Evolutionary conservation across 2,329 filamentous ascomycete genomes (phyloP).

Genomic region (Aspergillus eucalypticola): DNA sequence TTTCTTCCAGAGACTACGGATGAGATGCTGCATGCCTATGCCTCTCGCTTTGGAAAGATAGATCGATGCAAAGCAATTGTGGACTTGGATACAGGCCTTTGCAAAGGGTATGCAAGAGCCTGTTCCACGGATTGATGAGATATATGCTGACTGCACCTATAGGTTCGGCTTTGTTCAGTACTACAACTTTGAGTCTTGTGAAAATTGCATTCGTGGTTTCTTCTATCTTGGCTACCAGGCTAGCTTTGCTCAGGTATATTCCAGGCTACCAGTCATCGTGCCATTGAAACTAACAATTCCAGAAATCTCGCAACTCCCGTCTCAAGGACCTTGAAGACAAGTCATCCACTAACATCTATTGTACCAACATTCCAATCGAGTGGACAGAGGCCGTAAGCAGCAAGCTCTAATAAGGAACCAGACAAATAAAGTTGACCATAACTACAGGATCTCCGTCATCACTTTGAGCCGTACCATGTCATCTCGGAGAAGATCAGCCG

Average conservation of each 20-base stretch:
- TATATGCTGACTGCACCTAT: conserved; percentile 23
- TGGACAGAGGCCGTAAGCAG: conserved; percentile 80
- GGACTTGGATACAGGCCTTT: conserved; percentile 86
- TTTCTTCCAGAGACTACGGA: conserved; percentile 95
- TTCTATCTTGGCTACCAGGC: conserved; percentile 95
- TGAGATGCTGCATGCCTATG: conserved; percentile 78
- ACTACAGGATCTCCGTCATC: conserved; percentile 69
- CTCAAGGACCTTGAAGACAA: conserved; percentile 95
- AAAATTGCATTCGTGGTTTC: conserved; percentile 94
- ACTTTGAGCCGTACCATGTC: conserved; percentile 60
- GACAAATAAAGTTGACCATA: conserved; percentile 18
- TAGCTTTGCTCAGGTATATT: conserved; percentile 82
- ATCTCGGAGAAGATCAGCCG: conserved; percentile 94
- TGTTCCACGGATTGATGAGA: conserved; percentile 16
- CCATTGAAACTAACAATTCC: conserved; percentile 25
- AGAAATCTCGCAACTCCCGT: conserved; percentile 98
- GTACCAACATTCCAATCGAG: conserved; percentile 91
- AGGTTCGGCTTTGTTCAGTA: conserved; percentile 99
- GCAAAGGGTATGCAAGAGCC: conserved; percentile 73
- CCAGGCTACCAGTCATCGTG: too few species aligned
- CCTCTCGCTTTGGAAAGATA: conserved; percentile 85
- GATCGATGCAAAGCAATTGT: conserved; percentile 99
- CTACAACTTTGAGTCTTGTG: conserved; percentile 79
- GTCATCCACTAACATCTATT: conserved; percentile 90
- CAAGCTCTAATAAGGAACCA: neutral